Evolutionary conservation across 352 stramenopile species (phyloP).

Genomic region (Phytophthora pini): DNA sequence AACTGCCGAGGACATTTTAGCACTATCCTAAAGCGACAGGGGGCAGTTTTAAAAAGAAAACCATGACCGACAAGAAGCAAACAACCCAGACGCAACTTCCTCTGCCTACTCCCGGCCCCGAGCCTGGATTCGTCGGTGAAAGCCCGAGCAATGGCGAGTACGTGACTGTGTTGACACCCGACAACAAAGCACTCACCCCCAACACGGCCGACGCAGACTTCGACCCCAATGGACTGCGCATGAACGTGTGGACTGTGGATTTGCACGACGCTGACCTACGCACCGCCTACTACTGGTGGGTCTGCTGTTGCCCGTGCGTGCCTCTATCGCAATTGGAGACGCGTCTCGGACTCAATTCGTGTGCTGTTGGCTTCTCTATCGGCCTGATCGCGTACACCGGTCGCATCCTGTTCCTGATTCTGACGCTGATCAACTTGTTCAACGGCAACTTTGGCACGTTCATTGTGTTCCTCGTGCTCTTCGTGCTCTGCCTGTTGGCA

Average conservation of each 20-base stretch:
- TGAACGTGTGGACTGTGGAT: slow-evolving; percentile 41
- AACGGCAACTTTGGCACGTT: slow-evolving; percentile 23
- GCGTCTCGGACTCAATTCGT: slow-evolving; percentile 40
- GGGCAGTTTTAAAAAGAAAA: not conserved
- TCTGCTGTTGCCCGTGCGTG: slow-evolving; percentile 44
- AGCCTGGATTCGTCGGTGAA: slow-evolving; percentile 32
- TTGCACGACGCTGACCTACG: slow-evolving; percentile 35
- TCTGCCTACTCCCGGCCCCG: slow-evolving; percentile 15
- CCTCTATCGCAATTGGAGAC: slow-evolving; percentile 43
- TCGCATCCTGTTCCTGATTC: slow-evolving; percentile 29
- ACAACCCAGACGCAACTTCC: slow-evolving; percentile 25
- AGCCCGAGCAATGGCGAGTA: slow-evolving; percentile 40
- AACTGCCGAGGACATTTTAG: not conserved
- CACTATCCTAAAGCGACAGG: slow-evolving; percentile 10
- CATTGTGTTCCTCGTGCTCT: slow-evolving; percentile 24
- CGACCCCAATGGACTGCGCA: slow-evolving; percentile 41
- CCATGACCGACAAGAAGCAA: slow-evolving; percentile 39
- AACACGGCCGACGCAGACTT: slow-evolving; percentile 24
- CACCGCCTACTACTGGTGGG: slow-evolving; percentile 44
- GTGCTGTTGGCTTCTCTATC: slow-evolving; percentile 16
- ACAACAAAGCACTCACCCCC: slow-evolving; percentile 29
- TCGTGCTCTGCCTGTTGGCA: slow-evolving; percentile 20
- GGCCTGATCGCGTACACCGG: slow-evolving; percentile 30
- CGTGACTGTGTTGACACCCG: slow-evolving; percentile 47
- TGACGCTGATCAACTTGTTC: slow-evolving; percentile 28